Conservation (phyloP, 2,329 filamentous ascomycete species). For the Arthrobotrys musiformis region DNA sequence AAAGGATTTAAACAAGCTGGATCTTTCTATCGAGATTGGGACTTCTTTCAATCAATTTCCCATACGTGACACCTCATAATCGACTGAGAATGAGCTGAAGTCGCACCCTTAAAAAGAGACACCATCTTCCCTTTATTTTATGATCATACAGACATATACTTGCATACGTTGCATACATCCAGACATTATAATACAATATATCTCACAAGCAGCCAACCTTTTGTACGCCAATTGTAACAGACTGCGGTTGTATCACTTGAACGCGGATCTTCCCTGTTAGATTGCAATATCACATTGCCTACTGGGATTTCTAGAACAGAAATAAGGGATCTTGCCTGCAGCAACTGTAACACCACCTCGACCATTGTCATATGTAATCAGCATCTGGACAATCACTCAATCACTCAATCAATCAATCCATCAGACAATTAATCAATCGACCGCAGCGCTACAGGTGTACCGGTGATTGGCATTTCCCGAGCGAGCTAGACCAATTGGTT, state of each 20-base stretch:
- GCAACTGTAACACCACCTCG: constrained; percentile 25
- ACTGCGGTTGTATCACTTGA: background rate
- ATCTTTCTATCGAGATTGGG: constrained; percentile 10
- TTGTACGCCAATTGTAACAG: background rate
- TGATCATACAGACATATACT: background rate
- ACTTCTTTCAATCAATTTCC: background rate
- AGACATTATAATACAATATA: background rate
- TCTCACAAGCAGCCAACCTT: background rate
- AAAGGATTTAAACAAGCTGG: constrained; percentile 22
- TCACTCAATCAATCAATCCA: too few relatives aligned
- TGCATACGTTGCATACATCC: background rate
- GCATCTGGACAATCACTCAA: background rate
- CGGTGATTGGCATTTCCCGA: background rate
- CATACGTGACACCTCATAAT: constrained; percentile 20
- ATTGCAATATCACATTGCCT: too few relatives aligned
- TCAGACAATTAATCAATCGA: too few relatives aligned
- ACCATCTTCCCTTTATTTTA: background rate
- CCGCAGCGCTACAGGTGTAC: background rate
- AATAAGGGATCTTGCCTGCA: constrained; percentile 22
- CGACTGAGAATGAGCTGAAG: constrained; percentile 36
- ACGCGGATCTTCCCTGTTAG: background rate
- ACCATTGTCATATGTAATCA: background rate
- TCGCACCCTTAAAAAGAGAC: constrained; percentile 34
- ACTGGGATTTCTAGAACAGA: constrained; percentile 4
- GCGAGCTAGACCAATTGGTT: background rate